Evolutionary conservation across 2,329 filamentous ascomycete genomes (phyloP), one percentile per base, ranked within the genome.

Genomic region (Monosporascus sp.): DNA sequence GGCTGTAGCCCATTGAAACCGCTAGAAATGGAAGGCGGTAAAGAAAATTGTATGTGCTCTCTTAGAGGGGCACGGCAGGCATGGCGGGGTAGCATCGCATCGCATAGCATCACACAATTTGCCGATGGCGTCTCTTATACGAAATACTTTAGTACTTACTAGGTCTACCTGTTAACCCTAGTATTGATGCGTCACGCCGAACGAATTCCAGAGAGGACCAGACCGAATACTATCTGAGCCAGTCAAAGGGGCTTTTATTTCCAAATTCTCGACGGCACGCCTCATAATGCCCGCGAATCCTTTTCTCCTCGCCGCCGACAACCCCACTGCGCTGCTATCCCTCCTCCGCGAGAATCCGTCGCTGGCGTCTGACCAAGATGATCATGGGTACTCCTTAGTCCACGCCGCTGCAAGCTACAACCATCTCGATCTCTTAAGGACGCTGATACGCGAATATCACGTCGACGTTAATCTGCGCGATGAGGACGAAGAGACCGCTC

Each of bases 401-500:
- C 94, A 99, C 71, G 94, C 94, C 50, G 90, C 93, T 17, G 87
- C 90, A 18, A 97, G 92, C 61, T 99, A 97, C 78, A 88, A 87
- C 67, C 92, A 97, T 67, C 74, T 90, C 37, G 82, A 88, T 52
- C 84, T 99, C 17, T 80, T 97, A 17, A 86, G 88, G 55, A 72
- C 83, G 0, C 80, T 99, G 6, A 78, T 96, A 27, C 77, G 77
- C 47, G 89, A 93, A 37, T 90, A 92, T 71, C 73, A 84, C 14
- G 92, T 93, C 24, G 77, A 92, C 55, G 82, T 91, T 47, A 87
- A 97, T 67, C 75, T 97, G 50, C 82, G 81, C 60, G 94, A 99
- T 67, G 90, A 96, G 69, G 94, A 99, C 68, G 83, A 85, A 52
- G 94, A 99, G 72, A 97, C 93, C 1, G 88, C 93, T n/a, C 77